Conservation (phyloP, 805 yeast genomes). For the Ogataea pilisensis region DNA sequence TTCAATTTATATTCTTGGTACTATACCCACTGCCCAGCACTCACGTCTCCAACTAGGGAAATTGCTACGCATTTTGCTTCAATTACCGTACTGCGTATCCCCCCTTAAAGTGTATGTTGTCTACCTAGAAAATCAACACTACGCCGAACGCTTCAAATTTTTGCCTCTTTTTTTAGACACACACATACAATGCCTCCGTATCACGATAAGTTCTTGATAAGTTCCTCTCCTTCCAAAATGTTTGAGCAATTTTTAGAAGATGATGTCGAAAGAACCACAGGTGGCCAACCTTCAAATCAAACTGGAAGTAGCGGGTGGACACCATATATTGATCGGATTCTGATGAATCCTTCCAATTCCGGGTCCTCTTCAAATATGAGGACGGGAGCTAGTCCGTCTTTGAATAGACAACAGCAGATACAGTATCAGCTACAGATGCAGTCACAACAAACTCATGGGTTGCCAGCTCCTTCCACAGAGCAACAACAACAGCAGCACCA, state of each 20-base stretch:
- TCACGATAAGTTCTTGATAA: slow-evolving; percentile 17
- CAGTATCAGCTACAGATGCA: slow-evolving; percentile 7
- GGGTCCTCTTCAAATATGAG: slow-evolving; percentile 1
- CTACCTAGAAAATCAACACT: neutral
- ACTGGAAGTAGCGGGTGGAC: slow-evolving; percentile 22
- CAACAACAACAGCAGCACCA: slow-evolving; percentile 4
- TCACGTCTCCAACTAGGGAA: neutral
- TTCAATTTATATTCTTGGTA: too few species aligned
- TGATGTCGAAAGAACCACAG: neutral
- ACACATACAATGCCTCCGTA: slow-evolving; percentile 15
- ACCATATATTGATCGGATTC: slow-evolving; percentile 25
- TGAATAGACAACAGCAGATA: slow-evolving; percentile 6
- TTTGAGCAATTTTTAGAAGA: slow-evolving; percentile 24
- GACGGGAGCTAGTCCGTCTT: slow-evolving; percentile 9
- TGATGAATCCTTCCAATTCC: slow-evolving; percentile 5
- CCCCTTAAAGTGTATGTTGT: neutral
- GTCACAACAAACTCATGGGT: slow-evolving; percentile 3
- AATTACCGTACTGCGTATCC: neutral
- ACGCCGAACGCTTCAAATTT: too few species aligned
- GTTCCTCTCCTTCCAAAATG: slow-evolving; percentile 29
- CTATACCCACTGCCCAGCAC: too few species aligned
- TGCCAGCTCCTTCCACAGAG: neutral
- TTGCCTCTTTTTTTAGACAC: too few species aligned
- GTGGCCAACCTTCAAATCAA: neutral
- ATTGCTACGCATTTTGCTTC: neutral